Evolutionary conservation across 371 early-diverging fungal genomes (phyloP).

Genomic region (Smittium mucronatum): DNA sequence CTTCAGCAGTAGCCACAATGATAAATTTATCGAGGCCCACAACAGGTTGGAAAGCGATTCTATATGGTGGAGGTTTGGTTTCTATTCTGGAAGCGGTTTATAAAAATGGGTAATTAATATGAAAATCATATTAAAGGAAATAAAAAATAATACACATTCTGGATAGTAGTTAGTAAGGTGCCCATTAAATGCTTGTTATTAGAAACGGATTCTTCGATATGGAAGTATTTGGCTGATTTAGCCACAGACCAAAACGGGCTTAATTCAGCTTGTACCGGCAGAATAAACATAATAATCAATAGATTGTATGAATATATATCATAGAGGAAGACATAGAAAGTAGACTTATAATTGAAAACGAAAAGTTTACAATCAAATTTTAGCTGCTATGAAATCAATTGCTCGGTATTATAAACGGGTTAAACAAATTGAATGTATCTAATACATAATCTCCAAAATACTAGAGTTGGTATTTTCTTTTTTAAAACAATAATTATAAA

Average conservation of each 20-base stretch:
- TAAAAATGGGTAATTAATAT: not conserved
- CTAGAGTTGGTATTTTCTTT: no score
- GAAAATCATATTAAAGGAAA: constrained; percentile 10
- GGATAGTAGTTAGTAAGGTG: constrained; percentile 64
- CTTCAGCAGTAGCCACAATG: constrained; percentile 60
- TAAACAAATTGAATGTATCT: no score
- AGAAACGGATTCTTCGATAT: constrained; percentile 53
- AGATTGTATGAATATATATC: no score
- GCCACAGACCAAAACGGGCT: constrained; percentile 9
- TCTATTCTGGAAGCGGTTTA: constrained; percentile 48
- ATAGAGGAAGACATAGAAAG: no score
- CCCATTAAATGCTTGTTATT: constrained; percentile 40
- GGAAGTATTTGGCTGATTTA: constrained; percentile 35
- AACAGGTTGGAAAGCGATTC: constrained; percentile 67
- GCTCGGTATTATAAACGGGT: no score
- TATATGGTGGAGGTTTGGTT: constrained; percentile 85
- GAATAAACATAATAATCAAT: constrained; percentile 10
- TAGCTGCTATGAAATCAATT: no score
- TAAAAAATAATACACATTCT: constrained; percentile 50
- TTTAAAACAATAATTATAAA: no score
- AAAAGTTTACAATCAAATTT: no score
- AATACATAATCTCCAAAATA: no score
- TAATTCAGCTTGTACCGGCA: constrained; percentile 2
- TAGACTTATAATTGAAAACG: no score
- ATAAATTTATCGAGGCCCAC: constrained; percentile 37